These are phyloP conservation scores for Calonectria pauciramosa DNA, from an alignment of 2,329 filamentous ascomycete species.

Conservation along the genomic window DNA sequence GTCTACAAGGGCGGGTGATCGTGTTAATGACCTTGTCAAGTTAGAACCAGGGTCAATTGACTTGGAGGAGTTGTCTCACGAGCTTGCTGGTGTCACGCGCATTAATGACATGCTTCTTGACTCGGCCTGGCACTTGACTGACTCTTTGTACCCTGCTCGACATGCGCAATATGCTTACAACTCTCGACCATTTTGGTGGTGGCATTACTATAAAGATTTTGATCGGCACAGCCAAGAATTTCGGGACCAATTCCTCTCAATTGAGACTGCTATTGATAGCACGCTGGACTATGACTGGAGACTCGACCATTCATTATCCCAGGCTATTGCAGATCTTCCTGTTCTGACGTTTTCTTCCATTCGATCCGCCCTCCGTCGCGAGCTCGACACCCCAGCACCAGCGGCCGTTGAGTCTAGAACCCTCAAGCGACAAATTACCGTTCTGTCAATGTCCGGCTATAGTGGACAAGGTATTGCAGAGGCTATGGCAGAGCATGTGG, in stretches of 20 bases:
- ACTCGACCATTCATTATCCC: slow-evolving; percentile 50
- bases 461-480: slow-evolving; percentile 55
- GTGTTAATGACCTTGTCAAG: slow-evolving; percentile 27
- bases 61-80: slow-evolving; percentile 32
- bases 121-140: slow-evolving; percentile 52
- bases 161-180: slow-evolving; percentile 52
- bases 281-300: slow-evolving; percentile 48
- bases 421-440: slow-evolving; percentile 54
- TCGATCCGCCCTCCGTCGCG: slow-evolving; percentile 45
- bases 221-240: slow-evolving; percentile 46
- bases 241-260: slow-evolving; percentile 47
- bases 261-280: slow-evolving; percentile 44
- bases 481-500: slow-evolving; percentile 73
- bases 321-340: slow-evolving; percentile 53
- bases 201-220: slow-evolving; percentile 54
- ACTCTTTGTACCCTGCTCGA: slow-evolving; percentile 51
- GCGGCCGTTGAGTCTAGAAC: slow-evolving; percentile 49
- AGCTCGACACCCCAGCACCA: slow-evolving; percentile 47
- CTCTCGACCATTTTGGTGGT: slow-evolving; percentile 57
- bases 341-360: slow-evolving; percentile 51
- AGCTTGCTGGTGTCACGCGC: slow-evolving; percentile 37
- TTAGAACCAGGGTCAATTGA: slow-evolving; percentile 19
- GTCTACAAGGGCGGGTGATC: slow-evolving; percentile 34
- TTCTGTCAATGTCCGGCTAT: slow-evolving; percentile 55
- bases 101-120: slow-evolving; percentile 54